phyloP scores from a whole-genome alignment of 106 monocot species.

The Allium fistulosum region DNA sequence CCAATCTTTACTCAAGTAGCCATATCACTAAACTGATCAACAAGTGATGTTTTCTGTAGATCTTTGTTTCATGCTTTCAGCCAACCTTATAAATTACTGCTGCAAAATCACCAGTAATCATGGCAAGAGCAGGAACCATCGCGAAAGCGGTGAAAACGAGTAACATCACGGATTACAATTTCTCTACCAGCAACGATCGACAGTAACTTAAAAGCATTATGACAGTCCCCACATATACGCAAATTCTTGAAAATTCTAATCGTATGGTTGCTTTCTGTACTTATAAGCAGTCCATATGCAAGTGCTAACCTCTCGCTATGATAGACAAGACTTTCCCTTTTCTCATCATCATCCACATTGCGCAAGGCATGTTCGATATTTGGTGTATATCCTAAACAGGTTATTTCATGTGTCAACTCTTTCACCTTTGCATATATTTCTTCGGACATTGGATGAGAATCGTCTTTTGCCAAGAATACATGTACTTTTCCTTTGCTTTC shows the following conservation, averaged over 20 bases:
- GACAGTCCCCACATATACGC: slow-evolving; percentile 73
- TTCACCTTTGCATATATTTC: not conserved
- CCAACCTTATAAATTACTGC: too few species aligned
- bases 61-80: too few species aligned
- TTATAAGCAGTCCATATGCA: not conserved
- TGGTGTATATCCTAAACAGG: not conserved
- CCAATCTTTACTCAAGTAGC: too few species aligned
- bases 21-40: too few species aligned
- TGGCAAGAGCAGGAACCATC: slow-evolving; percentile 56
- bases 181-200: slow-evolving; percentile 36
- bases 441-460: not conserved
- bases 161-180: slow-evolving; percentile 63
- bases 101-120: slow-evolving; percentile 60
- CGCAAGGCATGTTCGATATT: not conserved
- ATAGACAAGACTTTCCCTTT: not conserved
- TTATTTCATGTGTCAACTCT: not conserved
- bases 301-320: not conserved
- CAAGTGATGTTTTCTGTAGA: too few species aligned
- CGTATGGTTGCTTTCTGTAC: not conserved
- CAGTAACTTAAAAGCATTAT: slow-evolving; percentile 67
- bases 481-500: slow-evolving; percentile 2
- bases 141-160: slow-evolving; percentile 83
- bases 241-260: slow-evolving; percentile 80
- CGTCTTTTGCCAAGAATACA: slow-evolving; percentile 1
- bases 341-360: not conserved